Percentiles rank a stretch among this genome's conserved stretches.
phyloP scores from a whole-genome alignment of 2,329 filamentous ascomycete species.

The Penicillium sp. region DNA sequence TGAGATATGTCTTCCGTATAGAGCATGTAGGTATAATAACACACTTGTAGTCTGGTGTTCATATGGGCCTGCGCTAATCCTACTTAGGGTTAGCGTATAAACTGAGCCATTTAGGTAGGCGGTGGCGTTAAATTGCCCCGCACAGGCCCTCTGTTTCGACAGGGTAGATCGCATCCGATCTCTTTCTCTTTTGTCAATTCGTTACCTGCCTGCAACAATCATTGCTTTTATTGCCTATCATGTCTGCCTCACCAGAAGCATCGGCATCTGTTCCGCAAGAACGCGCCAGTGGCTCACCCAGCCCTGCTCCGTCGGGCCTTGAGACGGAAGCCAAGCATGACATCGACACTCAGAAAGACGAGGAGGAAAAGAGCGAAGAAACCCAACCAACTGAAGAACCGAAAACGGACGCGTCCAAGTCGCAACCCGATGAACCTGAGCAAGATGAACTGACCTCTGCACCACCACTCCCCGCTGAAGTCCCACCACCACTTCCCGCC shows the following conservation, averaged over 20 bases:
- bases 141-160: neutral
- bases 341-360: constrained; percentile 17
- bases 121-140: neutral
- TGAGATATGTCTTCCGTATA: neutral
- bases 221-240: constrained; percentile 9
- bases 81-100: neutral
- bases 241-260: constrained; percentile 13
- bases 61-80: neutral
- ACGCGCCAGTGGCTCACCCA: constrained; percentile 80
- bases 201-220: neutral
- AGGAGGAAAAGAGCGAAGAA: constrained; percentile 9
- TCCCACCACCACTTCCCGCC: constrained; percentile 53
- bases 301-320: constrained; percentile 82
- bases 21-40: too few species aligned
- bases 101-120: neutral
- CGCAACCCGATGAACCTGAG: constrained; percentile 21
- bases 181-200: neutral
- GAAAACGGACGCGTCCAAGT: constrained; percentile 25
- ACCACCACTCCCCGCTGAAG: constrained; percentile 45
- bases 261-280: constrained; percentile 57
- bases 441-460: constrained; percentile 25
- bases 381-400: constrained; percentile 46
- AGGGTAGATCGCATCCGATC: neutral
- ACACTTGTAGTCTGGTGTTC: too few species aligned
- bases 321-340: constrained; percentile 58